These are phyloP conservation scores for Juglanconis juglandina DNA, from an alignment of 2,329 filamentous ascomycete species.

Conservation along the genomic window DNA sequence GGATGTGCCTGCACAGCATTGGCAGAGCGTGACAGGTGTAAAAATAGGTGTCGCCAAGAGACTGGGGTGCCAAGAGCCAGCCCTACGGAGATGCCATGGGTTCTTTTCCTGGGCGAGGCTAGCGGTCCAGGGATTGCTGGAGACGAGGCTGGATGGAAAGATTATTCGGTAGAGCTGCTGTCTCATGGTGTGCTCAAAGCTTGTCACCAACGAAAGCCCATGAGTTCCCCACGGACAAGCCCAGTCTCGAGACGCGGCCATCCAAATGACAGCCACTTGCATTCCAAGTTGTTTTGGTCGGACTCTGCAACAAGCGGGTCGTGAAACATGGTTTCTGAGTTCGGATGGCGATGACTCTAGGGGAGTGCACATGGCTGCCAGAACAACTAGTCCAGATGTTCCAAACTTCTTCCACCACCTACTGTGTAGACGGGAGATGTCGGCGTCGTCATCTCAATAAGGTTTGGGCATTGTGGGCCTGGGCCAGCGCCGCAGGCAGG, in stretches of 20 bases:
- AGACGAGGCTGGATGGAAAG: neutral
- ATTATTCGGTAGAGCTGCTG: too few species aligned
- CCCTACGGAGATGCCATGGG: neutral
- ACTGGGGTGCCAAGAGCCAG: neutral
- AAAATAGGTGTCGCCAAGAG: slow-evolving; percentile 1
- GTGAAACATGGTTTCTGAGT: neutral
- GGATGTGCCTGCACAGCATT: neutral
- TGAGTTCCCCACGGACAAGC: too few species aligned
- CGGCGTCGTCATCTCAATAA: too few species aligned
- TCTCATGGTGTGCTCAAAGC: too few species aligned
- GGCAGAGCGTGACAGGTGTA: neutral
- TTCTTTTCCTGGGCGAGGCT: neutral
- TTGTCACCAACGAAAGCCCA: too few species aligned
- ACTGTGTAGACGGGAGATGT: too few species aligned
- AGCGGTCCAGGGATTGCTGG: neutral
- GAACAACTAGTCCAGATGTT: too few species aligned
- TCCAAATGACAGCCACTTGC: neutral
- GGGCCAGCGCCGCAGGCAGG: too few species aligned
- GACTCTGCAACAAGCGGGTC: neutral
- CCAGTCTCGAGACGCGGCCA: too few species aligned
- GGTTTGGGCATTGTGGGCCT: too few species aligned
- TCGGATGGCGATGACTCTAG: neutral
- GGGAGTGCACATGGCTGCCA: neutral
- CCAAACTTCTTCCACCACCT: too few species aligned
- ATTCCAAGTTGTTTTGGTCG: neutral